Conservation (phyloP, 495 filamentous ascomycete genomes). For the Hypoxylon fragiforme region DNA sequence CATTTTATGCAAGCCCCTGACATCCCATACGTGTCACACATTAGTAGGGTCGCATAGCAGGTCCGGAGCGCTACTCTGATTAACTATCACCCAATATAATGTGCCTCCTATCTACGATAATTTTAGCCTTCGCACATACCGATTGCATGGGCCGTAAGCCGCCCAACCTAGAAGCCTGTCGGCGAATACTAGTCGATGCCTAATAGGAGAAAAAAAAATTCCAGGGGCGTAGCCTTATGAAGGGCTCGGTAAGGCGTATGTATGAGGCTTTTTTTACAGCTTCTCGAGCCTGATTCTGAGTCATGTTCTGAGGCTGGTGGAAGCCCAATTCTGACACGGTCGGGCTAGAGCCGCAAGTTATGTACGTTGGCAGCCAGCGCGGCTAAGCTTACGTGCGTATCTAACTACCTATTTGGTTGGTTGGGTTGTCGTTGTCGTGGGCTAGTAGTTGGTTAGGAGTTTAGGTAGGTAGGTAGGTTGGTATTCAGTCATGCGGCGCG, state of each 20-base stretch:
- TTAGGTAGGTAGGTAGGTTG: too few species aligned
- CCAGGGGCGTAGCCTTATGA: not conserved
- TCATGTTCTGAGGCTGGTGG: not conserved
- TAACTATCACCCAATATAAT: not conserved
- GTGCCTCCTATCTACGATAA: not conserved
- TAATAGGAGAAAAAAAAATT: not conserved
- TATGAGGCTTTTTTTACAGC: not conserved
- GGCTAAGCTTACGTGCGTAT: not conserved
- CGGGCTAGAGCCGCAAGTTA: not conserved
- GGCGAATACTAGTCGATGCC: not conserved
- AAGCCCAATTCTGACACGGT: not conserved
- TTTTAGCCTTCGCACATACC: slow-evolving; percentile 1
- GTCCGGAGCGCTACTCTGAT: not conserved
- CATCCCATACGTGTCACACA: slow-evolving; percentile 23
- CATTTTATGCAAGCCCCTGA: slow-evolving; percentile 19
- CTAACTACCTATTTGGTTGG: too few species aligned
- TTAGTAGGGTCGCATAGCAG: slow-evolving; percentile 3
- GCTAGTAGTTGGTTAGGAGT: too few species aligned
- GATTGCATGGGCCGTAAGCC: not conserved
- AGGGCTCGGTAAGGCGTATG: not conserved
- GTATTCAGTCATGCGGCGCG: too few species aligned
- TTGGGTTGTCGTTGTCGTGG: too few species aligned
- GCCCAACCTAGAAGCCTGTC: not conserved
- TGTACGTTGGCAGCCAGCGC: too few species aligned
- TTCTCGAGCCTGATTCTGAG: not conserved